Evolutionary conservation across 805 yeast genomes (phyloP), one percentile per base, ranked within the genome.

Genomic region (Saccharomycopsis fibuligera): DNA sequence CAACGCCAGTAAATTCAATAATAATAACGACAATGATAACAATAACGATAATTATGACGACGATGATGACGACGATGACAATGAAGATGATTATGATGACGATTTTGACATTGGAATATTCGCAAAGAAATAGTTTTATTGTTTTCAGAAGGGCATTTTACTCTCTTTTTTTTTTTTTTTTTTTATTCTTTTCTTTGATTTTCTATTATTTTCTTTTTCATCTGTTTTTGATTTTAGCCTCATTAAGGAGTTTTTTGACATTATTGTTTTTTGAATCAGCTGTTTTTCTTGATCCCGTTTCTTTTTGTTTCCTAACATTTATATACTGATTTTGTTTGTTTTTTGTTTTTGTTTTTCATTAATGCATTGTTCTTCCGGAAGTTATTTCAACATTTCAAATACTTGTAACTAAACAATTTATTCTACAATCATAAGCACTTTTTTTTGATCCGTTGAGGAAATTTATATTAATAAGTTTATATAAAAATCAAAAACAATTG

Each of bases 71-170:
- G 51, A 42, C 2, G 59, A 50, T 19, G 54, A 50, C 6, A 52
- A 48, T 4, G 56, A 44, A 1, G 59, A 48, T 0, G 58, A 52
- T 12, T 57, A 54, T 10, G 57, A 49, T 23, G 31, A 39, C 5
- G 48, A 45, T 33, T 14, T 23, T 2, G 24, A 43, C 10, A n/a
- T 43, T 23, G 21, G 23, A 31, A n/a, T 40, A 17, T 40, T 25
- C 19, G 21, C 44, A 9, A 40, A 40, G 44, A 24, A 25, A 17
- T 40, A 24, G 23, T 8, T 16, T n/a, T 8, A 8, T 27, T 8
- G 31, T 27, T 8, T 27, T 27, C 10, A 27, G 8, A 8, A 8
- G 31, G 10, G 8, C 31, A 8, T 27, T 12, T 27, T 27, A 8
- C 31, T 27, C 12, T 27, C 31, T n/a, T 27, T 27, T 27, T 8